Conservation (phyloP, 1,139 yeast species). For the Saccharomyces pastorianus region DNA sequence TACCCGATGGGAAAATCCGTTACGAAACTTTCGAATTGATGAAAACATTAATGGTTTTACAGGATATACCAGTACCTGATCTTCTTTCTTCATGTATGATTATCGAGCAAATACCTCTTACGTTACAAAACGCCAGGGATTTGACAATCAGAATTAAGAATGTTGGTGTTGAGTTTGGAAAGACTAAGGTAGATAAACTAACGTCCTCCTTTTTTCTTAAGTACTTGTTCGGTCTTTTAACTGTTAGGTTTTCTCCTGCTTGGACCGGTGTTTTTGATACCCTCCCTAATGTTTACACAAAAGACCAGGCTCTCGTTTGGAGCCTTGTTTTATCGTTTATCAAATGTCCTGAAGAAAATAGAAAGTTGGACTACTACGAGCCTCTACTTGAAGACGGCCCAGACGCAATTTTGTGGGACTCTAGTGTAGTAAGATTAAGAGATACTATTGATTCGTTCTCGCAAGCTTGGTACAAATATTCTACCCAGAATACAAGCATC, state of each 20-base stretch:
- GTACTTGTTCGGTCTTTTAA: conserved; percentile 64
- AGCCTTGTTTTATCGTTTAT: conserved; percentile 38
- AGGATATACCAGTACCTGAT: conserved; percentile 32
- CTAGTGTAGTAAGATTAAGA: conserved; percentile 34
- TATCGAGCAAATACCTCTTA: conserved; percentile 68
- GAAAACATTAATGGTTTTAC: conserved; percentile 28
- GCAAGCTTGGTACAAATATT: conserved; percentile 25
- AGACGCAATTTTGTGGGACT: conserved; percentile 24
- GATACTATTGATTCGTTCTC: conserved; percentile 28
- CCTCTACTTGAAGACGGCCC: conserved; percentile 9
- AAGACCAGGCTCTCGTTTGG: conserved; percentile 51
- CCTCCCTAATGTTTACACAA: conserved; percentile 41
- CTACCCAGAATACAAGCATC: conserved; percentile 32
- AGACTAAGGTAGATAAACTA: conserved; percentile 32
- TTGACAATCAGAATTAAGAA: conserved; percentile 61
- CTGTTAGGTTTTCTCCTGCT: conserved; percentile 74
- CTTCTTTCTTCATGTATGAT: conserved; percentile 39
- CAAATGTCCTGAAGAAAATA: conserved; percentile 16
- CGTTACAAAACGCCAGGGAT: conserved; percentile 69
- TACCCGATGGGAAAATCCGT: conserved; percentile 44
- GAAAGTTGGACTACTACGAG: conserved; percentile 16
- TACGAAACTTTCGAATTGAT: conserved; percentile 39
- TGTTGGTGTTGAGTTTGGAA: conserved; percentile 45
- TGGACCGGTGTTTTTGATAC: conserved; percentile 71
- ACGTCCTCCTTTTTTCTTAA: conserved; percentile 42